Evolutionary conservation across 306 rosid species (phyloP).

Genomic region (Ormosia emarginata): DNA sequence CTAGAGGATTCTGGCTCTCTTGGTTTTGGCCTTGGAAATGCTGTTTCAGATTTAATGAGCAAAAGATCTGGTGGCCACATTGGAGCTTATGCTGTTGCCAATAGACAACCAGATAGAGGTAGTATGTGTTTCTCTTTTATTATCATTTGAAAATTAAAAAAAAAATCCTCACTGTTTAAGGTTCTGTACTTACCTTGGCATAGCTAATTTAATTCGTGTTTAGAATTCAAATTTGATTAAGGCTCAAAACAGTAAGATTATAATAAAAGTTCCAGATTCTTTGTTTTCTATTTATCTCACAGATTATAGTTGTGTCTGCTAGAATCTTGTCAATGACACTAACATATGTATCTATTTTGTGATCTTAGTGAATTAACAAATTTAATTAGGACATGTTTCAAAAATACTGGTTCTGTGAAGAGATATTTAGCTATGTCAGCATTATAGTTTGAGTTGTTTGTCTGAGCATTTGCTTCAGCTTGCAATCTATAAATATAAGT

Average conservation of each 20-base stretch:
- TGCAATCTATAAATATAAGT: background rate
- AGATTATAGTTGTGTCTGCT: background rate
- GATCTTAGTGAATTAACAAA: constrained; percentile 9
- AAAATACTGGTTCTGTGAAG: constrained; percentile 18
- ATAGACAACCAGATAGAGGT: constrained; percentile 81
- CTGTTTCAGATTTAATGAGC: constrained; percentile 69
- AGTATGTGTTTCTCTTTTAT: background rate
- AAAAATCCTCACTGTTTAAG: background rate
- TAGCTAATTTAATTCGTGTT: constrained; percentile 2
- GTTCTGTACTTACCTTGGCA: background rate
- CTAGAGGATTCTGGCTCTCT: constrained; percentile 58
- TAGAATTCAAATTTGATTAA: constrained; percentile 1
- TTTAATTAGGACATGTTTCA: background rate
- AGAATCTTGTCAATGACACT: background rate
- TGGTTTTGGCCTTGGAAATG: constrained; percentile 65
- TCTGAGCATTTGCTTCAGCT: background rate
- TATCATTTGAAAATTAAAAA: background rate
- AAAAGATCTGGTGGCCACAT: constrained; percentile 62
- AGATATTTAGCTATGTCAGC: constrained; percentile 4
- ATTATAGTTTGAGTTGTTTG: background rate
- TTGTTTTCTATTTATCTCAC: background rate
- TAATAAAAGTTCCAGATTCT: background rate
- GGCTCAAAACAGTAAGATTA: background rate
- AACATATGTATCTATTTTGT: background rate
- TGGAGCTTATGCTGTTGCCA: constrained; percentile 63